Evolutionary conservation across 148 eudicot genomes (phyloP).

Genomic region (Fallopia convolvulus): DNA sequence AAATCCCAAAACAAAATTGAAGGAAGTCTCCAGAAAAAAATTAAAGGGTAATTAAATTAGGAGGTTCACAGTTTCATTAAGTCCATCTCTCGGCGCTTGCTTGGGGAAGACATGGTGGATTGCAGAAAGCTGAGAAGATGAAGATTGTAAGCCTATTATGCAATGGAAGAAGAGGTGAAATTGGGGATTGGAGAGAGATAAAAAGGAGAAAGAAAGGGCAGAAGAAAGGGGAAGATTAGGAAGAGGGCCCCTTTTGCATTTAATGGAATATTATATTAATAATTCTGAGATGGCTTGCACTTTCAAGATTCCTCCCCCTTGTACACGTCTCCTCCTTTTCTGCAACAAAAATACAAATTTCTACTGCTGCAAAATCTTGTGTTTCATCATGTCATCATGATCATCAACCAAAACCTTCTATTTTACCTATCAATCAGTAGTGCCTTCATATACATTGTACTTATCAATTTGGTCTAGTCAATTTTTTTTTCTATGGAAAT

Average conservation of each 20-base stretch:
- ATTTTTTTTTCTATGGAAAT: too few relatives aligned
- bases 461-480: too few relatives aligned
- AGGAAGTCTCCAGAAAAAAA: not conserved
- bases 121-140: not conserved
- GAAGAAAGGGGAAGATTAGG: not conserved
- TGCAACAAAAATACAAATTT: constrained; percentile 5
- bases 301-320: not conserved
- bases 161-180: constrained; percentile 4
- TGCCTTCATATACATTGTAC: not conserved
- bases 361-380: constrained; percentile 3
- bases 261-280: not conserved
- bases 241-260: not conserved
- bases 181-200: not conserved
- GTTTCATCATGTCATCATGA: not conserved
- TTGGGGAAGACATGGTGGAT: constrained; percentile 84
- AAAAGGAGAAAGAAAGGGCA: not conserved
- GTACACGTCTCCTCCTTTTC: constrained; percentile 1
- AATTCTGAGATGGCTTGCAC: constrained; percentile 4
- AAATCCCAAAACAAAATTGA: not conserved
- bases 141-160: not conserved
- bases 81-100: constrained; percentile 95
- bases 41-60: constrained; percentile 3
- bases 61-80: constrained; percentile 79
- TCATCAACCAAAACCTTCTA: not conserved
- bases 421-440: not conserved